Base-by-base conservation (phyloP, 2,329 filamentous ascomycete genomes). In the Zalaria obscura region DNA sequence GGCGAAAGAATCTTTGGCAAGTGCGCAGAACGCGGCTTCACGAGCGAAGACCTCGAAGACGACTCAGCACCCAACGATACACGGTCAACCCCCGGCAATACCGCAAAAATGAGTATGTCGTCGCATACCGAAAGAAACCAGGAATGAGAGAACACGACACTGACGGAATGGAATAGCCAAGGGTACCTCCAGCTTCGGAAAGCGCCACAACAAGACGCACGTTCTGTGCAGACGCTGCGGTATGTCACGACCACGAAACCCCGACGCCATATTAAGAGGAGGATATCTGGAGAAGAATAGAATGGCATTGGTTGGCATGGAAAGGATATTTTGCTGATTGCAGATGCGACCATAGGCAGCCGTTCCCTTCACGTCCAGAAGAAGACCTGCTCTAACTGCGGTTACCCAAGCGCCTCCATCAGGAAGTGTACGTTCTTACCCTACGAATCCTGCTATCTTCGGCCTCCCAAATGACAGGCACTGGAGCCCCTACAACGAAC, bases 351-450 rank as follows among this genome's bases (percentile, higher is more conserved):
- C 29, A 45, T 60, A 93, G 87, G 89, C 72, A 83, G 84, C 67
- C 88, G 91, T 67, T 94, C 91, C 62, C 81, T 95, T 71, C 91
- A 98, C 82, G 80, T 96, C 74, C 91, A 98, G 78, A 98, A 98
- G 84, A 82, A 94, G 72, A 93, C 87, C 65, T 98, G 91, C 76
- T 69, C 89, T 58, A 78, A 76, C 62, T 98, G 91, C 78, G 91
- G 88, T 67, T 98, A 95, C 75, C 91, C 91, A 65, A 74, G 87
- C 66, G 91, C 91, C 69, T 94, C 93, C 80, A 88, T 76, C 70
- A 81, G 91, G 69, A 93, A 94, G 80, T 98, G 89, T 96, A 94
- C 66, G 89, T 84, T 48, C 18, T 29, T 9, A 25, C 18, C 18
- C 18, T 18, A 18, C 18, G 18, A 18, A 18, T 18, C 18, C 18